These are phyloP conservation scores for Pseudognaphalium luteoalbum DNA, from an alignment of 129 eudicot genomes.

Conservation along the genomic window DNA sequence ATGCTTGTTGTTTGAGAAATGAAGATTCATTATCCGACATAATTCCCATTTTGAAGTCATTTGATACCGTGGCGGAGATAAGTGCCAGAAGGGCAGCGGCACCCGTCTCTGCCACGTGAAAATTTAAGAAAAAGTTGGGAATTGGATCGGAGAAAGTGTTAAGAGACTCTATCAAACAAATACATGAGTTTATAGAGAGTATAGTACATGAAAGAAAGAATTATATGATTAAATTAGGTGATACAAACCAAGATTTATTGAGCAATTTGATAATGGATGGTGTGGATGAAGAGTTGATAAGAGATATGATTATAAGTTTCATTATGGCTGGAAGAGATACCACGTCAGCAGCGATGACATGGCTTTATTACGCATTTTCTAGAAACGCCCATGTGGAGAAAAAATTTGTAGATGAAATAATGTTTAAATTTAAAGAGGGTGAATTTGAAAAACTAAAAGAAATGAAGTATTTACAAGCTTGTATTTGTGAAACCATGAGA, in stretches of 20 bases:
- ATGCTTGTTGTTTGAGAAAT: conserved; percentile 34
- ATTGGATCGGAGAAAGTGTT: conserved; percentile 45
- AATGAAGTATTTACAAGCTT: conserved; percentile 43
- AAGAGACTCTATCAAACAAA: conserved; percentile 27
- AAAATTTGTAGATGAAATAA: conserved; percentile 33
- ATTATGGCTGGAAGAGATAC: conserved; percentile 68
- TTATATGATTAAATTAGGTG: neutral
- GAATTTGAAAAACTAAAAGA: conserved; percentile 36
- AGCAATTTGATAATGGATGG: conserved; percentile 31
- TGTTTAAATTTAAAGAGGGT: neutral
- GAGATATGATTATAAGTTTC: conserved; percentile 59
- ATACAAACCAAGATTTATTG: conserved; percentile 15
- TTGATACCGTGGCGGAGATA: conserved; percentile 40
- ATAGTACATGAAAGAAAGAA: conserved; percentile 31
- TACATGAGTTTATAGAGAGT: conserved; percentile 27
- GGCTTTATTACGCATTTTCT: conserved; percentile 48
- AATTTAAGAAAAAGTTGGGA: conserved; percentile 33
- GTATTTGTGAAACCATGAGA: conserved; percentile 57
- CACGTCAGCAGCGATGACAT: conserved; percentile 59
- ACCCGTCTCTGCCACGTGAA: conserved; percentile 39
- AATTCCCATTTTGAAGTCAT: conserved; percentile 34
- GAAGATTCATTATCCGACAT: neutral
- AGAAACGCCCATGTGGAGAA: conserved; percentile 27
- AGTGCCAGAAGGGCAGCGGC: conserved; percentile 40
- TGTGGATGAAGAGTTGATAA: conserved; percentile 26